These are phyloP conservation scores for Calonectria pseudoreteaudii DNA, from an alignment of 2,329 filamentous ascomycete genomes.

Conservation along the genomic window DNA sequence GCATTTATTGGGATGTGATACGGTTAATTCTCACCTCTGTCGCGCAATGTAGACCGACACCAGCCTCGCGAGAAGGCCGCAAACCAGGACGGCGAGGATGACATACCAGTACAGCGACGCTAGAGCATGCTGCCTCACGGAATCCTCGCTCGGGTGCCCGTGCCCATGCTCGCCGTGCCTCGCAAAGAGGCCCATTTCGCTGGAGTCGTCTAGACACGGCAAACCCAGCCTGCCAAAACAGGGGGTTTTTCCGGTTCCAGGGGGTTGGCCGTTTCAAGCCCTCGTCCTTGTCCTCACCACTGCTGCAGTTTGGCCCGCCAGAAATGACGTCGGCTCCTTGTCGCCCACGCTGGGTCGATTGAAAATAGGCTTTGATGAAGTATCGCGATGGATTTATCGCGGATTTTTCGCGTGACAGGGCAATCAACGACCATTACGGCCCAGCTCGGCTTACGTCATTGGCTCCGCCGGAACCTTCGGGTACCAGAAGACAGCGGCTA, in stretches of 20 bases:
- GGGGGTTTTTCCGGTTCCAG: neutral
- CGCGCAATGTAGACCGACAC: conserved; percentile 33
- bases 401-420: neutral
- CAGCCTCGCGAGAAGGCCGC: conserved; percentile 31
- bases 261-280: conserved; percentile 20
- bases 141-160: conserved; percentile 39
- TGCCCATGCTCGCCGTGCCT: conserved; percentile 40
- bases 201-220: neutral
- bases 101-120: conserved; percentile 42
- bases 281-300: neutral
- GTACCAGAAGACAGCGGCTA: conserved; percentile 16
- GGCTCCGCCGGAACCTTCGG: conserved; percentile 31
- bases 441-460: conserved; percentile 38
- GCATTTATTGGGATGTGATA: neutral
- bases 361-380: neutral
- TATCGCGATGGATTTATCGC: neutral
- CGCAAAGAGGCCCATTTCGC: conserved; percentile 31
- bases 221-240: neutral
- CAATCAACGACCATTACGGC: conserved; percentile 1
- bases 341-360: neutral
- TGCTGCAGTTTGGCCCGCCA: neutral
- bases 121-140: conserved; percentile 39
- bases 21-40: conserved; percentile 33
- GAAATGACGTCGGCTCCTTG: neutral
- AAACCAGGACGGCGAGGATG: conserved; percentile 30